phyloP scores from a whole-genome alignment of 768 basidiomycete genomes.

The Xerocomellus amylosporus region DNA sequence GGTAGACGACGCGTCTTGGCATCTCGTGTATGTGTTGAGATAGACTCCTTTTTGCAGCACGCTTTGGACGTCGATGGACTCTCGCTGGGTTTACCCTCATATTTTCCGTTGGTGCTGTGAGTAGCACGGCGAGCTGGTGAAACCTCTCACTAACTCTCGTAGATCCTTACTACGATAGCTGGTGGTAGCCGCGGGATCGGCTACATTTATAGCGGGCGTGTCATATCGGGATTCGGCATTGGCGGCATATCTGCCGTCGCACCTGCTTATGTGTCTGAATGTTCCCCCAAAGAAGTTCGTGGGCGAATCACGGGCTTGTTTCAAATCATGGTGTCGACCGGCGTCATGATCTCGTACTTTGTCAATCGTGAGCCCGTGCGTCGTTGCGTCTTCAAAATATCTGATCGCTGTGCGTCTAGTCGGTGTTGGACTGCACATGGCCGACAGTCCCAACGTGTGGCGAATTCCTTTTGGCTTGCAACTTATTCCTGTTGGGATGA shows the following conservation, averaged over 20 bases:
- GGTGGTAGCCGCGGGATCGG: constrained; percentile 52
- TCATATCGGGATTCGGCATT: constrained; percentile 76
- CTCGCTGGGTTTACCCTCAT: constrained; percentile 59
- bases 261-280: constrained; percentile 85
- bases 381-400: constrained; percentile 7
- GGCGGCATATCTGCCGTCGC: constrained; percentile 83
- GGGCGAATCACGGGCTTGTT: constrained; percentile 84
- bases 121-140: constrained; percentile 23
- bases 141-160: not conserved
- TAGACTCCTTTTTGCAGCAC: constrained; percentile 37
- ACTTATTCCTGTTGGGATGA: constrained; percentile 70
- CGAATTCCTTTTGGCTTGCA: constrained; percentile 73
- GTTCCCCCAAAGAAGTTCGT: constrained; percentile 81
- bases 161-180: constrained; percentile 74
- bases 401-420: constrained; percentile 34
- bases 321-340: constrained; percentile 82
- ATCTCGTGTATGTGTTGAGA: not conserved
- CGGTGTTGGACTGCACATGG: constrained; percentile 56
- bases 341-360: constrained; percentile 85
- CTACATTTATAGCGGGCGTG: constrained; percentile 79
- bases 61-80: constrained; percentile 64
- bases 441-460: constrained; percentile 53
- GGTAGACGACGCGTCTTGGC: constrained; percentile 14
- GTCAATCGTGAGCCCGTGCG: constrained; percentile 57
- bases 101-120: constrained; percentile 71